Evolutionary conservation across 2,329 filamentous ascomycete species (phyloP).

Genomic region (Pseudonectria buxi): DNA sequence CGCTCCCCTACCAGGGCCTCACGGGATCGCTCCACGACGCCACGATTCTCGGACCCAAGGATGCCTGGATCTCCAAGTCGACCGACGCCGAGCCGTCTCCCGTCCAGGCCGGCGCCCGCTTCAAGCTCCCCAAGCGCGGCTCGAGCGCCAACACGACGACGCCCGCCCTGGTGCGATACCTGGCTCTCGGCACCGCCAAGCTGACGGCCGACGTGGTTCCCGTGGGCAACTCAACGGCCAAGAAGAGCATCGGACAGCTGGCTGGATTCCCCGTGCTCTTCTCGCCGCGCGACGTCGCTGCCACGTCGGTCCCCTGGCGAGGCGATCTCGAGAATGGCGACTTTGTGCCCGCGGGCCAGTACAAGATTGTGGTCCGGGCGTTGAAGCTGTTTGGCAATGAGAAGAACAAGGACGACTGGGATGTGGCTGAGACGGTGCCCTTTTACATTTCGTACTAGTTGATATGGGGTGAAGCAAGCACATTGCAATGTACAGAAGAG

Average conservation of each 20-base stretch:
- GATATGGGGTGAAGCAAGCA: not conserved
- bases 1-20: slow-evolving; percentile 36
- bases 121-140: slow-evolving; percentile 35
- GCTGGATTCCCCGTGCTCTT: slow-evolving; percentile 34
- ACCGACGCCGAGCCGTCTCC: slow-evolving; percentile 22
- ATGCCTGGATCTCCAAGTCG: slow-evolving; percentile 26
- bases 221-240: slow-evolving; percentile 21
- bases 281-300: slow-evolving; percentile 15
- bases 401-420: slow-evolving; percentile 39
- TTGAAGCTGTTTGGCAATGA: slow-evolving; percentile 46
- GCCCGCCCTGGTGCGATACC: slow-evolving; percentile 33
- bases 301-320: slow-evolving; percentile 31
- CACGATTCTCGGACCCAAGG: slow-evolving; percentile 15
- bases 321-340: slow-evolving; percentile 40
- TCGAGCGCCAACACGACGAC: slow-evolving; percentile 25
- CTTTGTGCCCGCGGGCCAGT: slow-evolving; percentile 42
- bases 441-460: slow-evolving; percentile 40
- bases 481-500: not conserved
- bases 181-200: slow-evolving; percentile 40
- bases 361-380: slow-evolving; percentile 43
- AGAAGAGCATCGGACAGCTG: slow-evolving; percentile 37
- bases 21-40: slow-evolving; percentile 28
- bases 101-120: slow-evolving; percentile 30
- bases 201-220: slow-evolving; percentile 41
- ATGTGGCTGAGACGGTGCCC: slow-evolving; percentile 32